phyloP scores from a whole-genome alignment of 2,329 filamentous ascomycete species.

The Polychaeton citri region DNA sequence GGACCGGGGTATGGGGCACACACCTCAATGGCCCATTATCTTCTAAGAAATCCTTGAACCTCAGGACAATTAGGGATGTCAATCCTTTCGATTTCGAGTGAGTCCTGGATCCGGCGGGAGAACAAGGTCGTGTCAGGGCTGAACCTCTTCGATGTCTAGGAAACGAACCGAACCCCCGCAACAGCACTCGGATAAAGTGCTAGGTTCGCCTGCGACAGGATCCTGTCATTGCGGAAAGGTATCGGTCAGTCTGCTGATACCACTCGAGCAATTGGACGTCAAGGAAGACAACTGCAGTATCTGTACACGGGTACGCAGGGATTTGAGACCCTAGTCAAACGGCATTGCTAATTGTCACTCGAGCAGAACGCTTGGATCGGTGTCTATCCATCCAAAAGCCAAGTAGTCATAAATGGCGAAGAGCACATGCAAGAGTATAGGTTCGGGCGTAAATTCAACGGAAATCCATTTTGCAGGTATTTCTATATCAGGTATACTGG shows the following conservation, averaged over 20 bases:
- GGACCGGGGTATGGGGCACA: not conserved
- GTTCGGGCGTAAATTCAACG: slow-evolving; percentile 2
- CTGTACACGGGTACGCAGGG: slow-evolving; percentile 1
- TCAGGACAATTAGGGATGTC: not conserved
- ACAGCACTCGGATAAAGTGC: not conserved
- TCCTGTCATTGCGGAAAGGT: not conserved
- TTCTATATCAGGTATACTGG: not conserved
- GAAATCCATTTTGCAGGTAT: slow-evolving; percentile 1
- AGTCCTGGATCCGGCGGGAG: not conserved
- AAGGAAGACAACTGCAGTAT: slow-evolving; percentile 4
- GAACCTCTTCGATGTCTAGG: not conserved
- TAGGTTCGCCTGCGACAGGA: not conserved
- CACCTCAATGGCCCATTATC: not conserved
- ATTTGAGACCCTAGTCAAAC: not conserved
- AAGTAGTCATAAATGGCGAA: not conserved
- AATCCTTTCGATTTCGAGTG: slow-evolving; percentile 1
- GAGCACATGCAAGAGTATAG: slow-evolving; percentile 2
- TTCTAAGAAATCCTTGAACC: slow-evolving; percentile 1
- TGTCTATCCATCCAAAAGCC: not conserved
- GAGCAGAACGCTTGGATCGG: not conserved
- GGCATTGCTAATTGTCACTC: not conserved
- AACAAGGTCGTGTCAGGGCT: not conserved
- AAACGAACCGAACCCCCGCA: not conserved
- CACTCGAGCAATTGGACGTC: slow-evolving; percentile 1
- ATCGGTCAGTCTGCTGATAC: not conserved